phyloP scores from a whole-genome alignment of 2,329 filamentous ascomycete species.

The Venturia aucupariae region DNA sequence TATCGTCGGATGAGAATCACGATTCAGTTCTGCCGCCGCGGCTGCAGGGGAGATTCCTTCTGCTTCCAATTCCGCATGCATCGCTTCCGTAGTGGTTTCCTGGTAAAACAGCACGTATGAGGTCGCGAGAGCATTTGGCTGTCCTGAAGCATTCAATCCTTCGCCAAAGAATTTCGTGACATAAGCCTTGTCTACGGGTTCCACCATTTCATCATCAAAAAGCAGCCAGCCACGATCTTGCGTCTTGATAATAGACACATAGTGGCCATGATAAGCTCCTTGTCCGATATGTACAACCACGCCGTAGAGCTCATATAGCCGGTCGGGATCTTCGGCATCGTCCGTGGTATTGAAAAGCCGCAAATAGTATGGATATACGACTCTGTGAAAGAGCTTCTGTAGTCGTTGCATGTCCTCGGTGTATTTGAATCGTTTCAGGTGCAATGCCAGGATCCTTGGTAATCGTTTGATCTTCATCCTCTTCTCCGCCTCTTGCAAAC shows the following conservation, averaged over 20 bases:
- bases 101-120: conserved; percentile 98
- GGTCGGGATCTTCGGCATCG: conserved; percentile 85
- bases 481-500: conserved; percentile 94
- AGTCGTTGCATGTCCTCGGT: conserved; percentile 89
- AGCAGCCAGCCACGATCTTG: conserved; percentile 91
- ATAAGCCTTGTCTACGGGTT: conserved; percentile 93
- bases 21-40: conserved; percentile 32
- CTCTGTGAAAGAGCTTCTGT: conserved; percentile 93
- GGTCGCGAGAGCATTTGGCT: conserved; percentile 64
- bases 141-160: conserved; percentile 44
- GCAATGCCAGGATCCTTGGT: conserved; percentile 82
- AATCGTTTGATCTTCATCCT: conserved; percentile 97
- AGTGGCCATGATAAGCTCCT: conserved; percentile 94
- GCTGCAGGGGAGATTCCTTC: conserved; percentile 49
- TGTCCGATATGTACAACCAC: conserved; percentile 96
- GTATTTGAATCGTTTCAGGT: conserved; percentile 97
- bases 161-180: conserved; percentile 97
- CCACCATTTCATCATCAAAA: conserved; percentile 97
- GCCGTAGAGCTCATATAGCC: conserved; percentile 91
- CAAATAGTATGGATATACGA: conserved; percentile 93
- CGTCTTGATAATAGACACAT: conserved; percentile 96
- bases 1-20: conserved; percentile 50
- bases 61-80: conserved; percentile 70
- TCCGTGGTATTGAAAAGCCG: conserved; percentile 97
- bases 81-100: conserved; percentile 65